A percentile compares a stretch with the other conserved stretches of the same genome.
Conservation (phyloP, 768 basidiomycete genomes). For the Polyporus arcularius region DNA sequence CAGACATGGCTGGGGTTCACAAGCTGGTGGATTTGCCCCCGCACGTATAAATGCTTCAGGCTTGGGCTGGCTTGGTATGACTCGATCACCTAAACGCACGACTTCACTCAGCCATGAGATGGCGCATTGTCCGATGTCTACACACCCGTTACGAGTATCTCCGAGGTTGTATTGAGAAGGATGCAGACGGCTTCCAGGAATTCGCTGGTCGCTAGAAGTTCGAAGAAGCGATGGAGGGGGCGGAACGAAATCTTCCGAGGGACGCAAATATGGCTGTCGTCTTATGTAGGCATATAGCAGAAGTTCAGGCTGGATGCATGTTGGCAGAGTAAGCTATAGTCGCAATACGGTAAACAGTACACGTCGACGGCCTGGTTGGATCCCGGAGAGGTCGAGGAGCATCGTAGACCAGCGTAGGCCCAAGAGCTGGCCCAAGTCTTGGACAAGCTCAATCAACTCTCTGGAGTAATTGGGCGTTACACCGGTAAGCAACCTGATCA, state of each 20-base stretch:
- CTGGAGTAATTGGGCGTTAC: not conserved
- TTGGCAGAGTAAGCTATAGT: not conserved
- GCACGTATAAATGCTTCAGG: slow-evolving; percentile 9
- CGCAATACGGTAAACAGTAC: no score
- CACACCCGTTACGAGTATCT: not conserved
- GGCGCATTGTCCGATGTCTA: not conserved
- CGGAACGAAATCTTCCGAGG: slow-evolving; percentile 16
- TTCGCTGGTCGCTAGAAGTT: not conserved
- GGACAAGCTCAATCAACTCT: no score
- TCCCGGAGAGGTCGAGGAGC: not conserved
- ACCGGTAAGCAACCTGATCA: not conserved
- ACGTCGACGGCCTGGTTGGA: not conserved
- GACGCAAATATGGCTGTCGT: not conserved
- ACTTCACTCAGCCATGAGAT: not conserved
- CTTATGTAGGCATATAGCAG: slow-evolving; percentile 3
- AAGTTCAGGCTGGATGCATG: not conserved
- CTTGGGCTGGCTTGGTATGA: slow-evolving; percentile 11
- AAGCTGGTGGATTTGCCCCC: not conserved
- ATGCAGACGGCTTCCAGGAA: not conserved
- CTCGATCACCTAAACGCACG: not conserved
- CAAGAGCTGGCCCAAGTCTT: no score
- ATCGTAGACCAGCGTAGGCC: not conserved
- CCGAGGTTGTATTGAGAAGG: slow-evolving; percentile 1
- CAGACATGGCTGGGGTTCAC: slow-evolving; percentile 10
- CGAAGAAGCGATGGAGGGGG: not conserved